Evolutionary conservation across 2,329 filamentous ascomycete genomes (phyloP), one percentile per base, ranked within the genome.

Genomic region (Aspergillus niger): DNA sequence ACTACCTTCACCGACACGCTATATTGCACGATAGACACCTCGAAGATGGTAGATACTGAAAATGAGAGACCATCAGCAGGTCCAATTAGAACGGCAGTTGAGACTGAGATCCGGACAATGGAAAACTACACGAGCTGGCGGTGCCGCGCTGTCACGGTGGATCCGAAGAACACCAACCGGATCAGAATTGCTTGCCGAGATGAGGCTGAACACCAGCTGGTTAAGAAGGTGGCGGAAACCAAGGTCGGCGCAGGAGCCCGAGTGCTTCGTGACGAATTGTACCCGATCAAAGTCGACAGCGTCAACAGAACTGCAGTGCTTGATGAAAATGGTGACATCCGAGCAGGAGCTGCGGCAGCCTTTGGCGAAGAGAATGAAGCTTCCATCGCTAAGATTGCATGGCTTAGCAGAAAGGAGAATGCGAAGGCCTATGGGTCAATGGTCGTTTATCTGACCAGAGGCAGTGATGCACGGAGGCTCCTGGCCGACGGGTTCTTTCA

Each of bases 271-370:
- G 61, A 67, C 43, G 53, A 67, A 56, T 61, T 67, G 17, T 67
- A 66, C 59, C 61, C 53, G 47, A 63, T 66, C 39, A 67, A 67
- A 63, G 57, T 66, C 36, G 56, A 65, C 48, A 64, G 61, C 15
- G 55, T 64, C 17, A 66, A 65, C 28, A 63, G 36, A 55, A 41
- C 60, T 28, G 26, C 8, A 28, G 8, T 28, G 0, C 26, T 28
- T 28, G 8, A 28, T 28, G 8, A 28, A 28, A 28, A 28, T 2
- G 8, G 1, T 28, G 8, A 28, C 3, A 28, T 28, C 26, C 8
- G 8, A 28, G 26, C 8, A 28, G 26, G 2, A 28, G 8, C 26
- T 28, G 26, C 26, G 6, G 26, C 2, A 8, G 8, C 2, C 26
- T 28, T 28, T 28, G 6, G 6, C 8, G 1, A 28, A 8, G 6